Percentiles rank a stretch among this genome's conserved stretches.
phyloP scores from a whole-genome alignment of 352 stramenopile genomes.

The Globisporangium mamillatum region DNA sequence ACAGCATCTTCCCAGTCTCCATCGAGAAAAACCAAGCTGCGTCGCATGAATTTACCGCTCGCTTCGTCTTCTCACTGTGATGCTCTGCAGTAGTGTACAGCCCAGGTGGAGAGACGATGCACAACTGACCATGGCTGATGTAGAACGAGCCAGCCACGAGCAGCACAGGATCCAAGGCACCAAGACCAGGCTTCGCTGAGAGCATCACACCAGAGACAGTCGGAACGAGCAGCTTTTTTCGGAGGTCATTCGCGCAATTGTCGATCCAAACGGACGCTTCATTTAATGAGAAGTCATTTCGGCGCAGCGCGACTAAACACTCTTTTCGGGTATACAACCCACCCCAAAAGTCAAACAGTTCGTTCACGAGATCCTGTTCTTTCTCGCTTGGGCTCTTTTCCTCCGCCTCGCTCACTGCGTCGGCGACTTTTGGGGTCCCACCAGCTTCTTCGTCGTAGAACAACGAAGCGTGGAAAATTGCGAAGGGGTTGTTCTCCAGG shows the following conservation, averaged over 20 bases:
- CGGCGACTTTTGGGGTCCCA: conserved; percentile 17
- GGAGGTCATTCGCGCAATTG: conserved; percentile 41
- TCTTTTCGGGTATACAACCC: conserved; percentile 59
- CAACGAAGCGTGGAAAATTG: conserved; percentile 31
- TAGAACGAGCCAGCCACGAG: conserved; percentile 76
- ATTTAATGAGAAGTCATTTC: conserved; percentile 38
- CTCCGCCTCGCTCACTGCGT: neutral
- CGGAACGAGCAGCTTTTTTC: conserved; percentile 38
- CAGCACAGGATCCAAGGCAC: conserved; percentile 61
- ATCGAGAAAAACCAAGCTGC: conserved; percentile 74
- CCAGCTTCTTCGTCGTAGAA: conserved; percentile 25
- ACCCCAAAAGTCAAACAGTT: conserved; percentile 54
- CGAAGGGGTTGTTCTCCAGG: conserved; percentile 31
- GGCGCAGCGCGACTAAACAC: conserved; percentile 53
- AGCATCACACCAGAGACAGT: conserved; percentile 33
- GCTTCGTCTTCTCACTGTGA: conserved; percentile 40
- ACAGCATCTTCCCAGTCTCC: conserved; percentile 31
- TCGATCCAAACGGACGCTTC: conserved; percentile 47
- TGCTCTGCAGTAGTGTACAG: conserved; percentile 40
- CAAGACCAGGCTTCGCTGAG: conserved; percentile 27
- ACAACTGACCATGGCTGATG: conserved; percentile 49
- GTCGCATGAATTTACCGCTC: conserved; percentile 46
- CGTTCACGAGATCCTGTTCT: conserved; percentile 33
- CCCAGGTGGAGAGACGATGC: conserved; percentile 61
- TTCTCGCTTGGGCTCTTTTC: conserved; percentile 1